Conservation (phyloP, 225 moss, liverwort and hornwort species). For the Anthoceros angustus region DNA sequence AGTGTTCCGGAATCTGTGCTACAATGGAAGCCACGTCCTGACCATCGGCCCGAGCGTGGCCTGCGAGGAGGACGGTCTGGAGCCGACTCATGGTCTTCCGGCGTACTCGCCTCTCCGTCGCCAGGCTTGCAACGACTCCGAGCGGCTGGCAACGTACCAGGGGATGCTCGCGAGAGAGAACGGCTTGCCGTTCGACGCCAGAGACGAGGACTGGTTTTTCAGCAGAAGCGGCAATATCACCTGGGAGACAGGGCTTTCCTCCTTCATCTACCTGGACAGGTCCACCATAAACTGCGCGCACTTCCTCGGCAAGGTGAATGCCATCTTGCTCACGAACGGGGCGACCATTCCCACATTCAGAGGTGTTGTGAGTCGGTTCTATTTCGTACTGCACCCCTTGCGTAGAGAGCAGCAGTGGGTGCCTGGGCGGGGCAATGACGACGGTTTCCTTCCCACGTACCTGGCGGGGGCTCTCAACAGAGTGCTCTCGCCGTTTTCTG, state of each 20-base stretch:
- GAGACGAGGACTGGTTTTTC: background rate
- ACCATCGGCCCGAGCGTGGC: background rate
- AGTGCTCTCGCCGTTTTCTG: background rate
- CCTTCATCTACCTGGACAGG: constrained; percentile 1
- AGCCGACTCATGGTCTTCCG: background rate
- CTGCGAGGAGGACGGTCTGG: background rate
- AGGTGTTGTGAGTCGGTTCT: background rate
- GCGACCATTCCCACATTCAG: background rate
- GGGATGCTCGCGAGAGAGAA: background rate
- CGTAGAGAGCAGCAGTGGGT: background rate
- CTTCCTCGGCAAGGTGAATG: constrained; percentile 2
- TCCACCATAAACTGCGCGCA: background rate
- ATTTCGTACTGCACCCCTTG: background rate
- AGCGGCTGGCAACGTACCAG: background rate
- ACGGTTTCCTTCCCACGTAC: background rate
- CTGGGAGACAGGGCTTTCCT: background rate
- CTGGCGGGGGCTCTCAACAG: background rate
- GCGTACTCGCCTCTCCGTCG: background rate
- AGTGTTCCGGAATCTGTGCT: background rate
- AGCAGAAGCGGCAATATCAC: background rate
- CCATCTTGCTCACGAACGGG: background rate
- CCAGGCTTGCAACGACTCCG: background rate
- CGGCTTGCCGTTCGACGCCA: background rate
- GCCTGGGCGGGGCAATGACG: background rate
- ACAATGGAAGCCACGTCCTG: background rate